These are phyloP conservation scores for Mortierella hygrophila DNA, from an alignment of 192 early-diverging fungal genomes.

Conservation along the genomic window DNA sequence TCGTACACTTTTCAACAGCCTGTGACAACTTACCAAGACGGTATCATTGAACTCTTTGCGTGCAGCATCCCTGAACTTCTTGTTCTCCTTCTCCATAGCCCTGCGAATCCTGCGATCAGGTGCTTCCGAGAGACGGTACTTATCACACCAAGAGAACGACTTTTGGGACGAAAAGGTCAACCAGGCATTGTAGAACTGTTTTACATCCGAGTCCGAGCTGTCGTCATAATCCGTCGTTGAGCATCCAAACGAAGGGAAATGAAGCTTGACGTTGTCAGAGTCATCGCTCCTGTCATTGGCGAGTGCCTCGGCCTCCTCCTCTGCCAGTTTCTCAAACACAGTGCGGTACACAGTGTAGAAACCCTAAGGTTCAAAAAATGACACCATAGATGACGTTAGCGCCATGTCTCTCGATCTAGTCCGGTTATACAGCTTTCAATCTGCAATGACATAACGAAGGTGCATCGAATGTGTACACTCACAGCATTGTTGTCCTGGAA, in stretches of 20 bases:
- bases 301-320: slow-evolving; percentile 82
- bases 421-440: neutral
- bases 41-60: slow-evolving; percentile 81
- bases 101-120: slow-evolving; percentile 85
- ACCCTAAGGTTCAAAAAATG: slow-evolving; percentile 54
- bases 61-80: slow-evolving; percentile 81
- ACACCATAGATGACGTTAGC: slow-evolving; percentile 2
- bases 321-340: slow-evolving; percentile 82
- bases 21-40: slow-evolving; percentile 62
- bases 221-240: slow-evolving; percentile 75
- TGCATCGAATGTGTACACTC: slow-evolving; percentile 13
- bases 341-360: slow-evolving; percentile 87
- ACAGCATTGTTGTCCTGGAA: slow-evolving; percentile 75
- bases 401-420: neutral
- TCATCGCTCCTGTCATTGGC: slow-evolving; percentile 58
- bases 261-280: slow-evolving; percentile 33
- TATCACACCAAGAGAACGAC: slow-evolving; percentile 95
- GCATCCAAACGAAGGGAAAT: slow-evolving; percentile 77
- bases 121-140: slow-evolving; percentile 84
- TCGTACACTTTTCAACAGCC: neutral
- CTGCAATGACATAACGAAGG: neutral
- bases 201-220: slow-evolving; percentile 64
- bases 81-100: slow-evolving; percentile 94
- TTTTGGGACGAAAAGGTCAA: slow-evolving; percentile 85
- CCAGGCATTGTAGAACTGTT: slow-evolving; percentile 87